Evolutionary conservation across 495 filamentous ascomycete species (phyloP).

Genomic region (Neurospora tetrasperma): DNA sequence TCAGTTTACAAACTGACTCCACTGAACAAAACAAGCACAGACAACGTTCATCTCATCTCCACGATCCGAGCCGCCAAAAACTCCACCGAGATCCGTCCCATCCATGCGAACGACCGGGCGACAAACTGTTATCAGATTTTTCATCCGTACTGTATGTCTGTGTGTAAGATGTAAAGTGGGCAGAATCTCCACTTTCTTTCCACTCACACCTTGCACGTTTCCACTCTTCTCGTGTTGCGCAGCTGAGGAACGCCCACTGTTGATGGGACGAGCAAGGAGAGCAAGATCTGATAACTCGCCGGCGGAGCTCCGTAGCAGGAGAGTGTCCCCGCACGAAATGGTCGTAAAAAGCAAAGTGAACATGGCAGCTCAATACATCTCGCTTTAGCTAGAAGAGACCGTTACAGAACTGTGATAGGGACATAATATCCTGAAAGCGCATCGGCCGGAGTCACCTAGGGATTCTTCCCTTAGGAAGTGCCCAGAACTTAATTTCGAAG

Average conservation of each 20-base stretch:
- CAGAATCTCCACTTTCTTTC: not conserved
- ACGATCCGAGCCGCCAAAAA: not conserved
- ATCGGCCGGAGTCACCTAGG: too few relatives aligned
- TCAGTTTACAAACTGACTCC: not conserved
- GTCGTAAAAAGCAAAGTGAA: too few relatives aligned
- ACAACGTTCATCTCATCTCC: not conserved
- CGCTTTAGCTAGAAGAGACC: too few relatives aligned
- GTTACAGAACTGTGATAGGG: too few relatives aligned
- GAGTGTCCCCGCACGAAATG: not conserved
- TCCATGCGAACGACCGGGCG: not conserved
- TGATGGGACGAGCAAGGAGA: not conserved
- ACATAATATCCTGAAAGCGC: too few relatives aligned
- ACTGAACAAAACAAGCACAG: not conserved
- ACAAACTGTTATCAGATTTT: not conserved
- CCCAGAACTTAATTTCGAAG: too few relatives aligned
- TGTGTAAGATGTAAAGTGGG: not conserved
- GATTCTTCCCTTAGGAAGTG: too few relatives aligned
- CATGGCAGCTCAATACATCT: too few relatives aligned
- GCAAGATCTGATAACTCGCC: not conserved
- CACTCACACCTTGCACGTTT: not conserved
- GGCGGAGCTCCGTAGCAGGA: not conserved
- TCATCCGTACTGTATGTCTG: not conserved
- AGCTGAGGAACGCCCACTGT: not conserved
- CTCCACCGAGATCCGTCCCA: not conserved
- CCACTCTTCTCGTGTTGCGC: slow-evolving; percentile 1